Conservation (phyloP, 2,329 filamentous ascomycete genomes). For the Botrytis byssoidea region DNA sequence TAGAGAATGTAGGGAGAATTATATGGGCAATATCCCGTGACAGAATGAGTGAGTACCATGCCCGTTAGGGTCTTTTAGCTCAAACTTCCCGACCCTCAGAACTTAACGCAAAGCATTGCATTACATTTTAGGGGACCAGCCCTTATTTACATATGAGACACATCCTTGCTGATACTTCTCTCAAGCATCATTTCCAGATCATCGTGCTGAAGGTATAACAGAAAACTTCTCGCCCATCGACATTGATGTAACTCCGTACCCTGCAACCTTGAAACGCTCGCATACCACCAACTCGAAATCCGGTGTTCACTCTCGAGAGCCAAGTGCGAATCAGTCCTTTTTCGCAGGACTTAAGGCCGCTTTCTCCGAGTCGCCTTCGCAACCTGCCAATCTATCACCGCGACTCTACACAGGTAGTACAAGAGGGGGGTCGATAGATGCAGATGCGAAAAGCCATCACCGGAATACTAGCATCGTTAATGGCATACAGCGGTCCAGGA, state of each 20-base stretch:
- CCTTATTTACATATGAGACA: constrained; percentile 3
- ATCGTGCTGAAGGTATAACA: constrained; percentile 33
- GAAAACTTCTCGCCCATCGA: constrained; percentile 32
- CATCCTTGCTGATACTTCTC: constrained; percentile 32
- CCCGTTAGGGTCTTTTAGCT: constrained; percentile 11
- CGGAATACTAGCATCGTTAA: constrained; percentile 96
- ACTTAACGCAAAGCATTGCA: constrained; percentile 11
- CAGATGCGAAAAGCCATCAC: constrained; percentile 67
- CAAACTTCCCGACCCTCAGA: constrained; percentile 14
- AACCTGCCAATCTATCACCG: constrained; percentile 33
- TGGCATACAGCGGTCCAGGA: constrained; percentile 88
- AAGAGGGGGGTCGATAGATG: constrained; percentile 42
- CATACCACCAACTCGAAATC: constrained; percentile 30
- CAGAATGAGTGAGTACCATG: constrained; percentile 22
- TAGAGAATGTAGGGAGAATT: constrained; percentile 11
- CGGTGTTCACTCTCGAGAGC: constrained; percentile 30
- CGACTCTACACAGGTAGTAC: constrained; percentile 31
- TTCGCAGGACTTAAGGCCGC: constrained; percentile 26
- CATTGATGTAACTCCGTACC: constrained; percentile 32
- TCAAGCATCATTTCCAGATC: constrained; percentile 33
- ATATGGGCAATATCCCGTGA: constrained; percentile 14
- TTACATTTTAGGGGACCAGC: background rate
- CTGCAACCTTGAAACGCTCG: constrained; percentile 37
- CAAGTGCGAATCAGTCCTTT: constrained; percentile 27
- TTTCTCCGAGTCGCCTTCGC: constrained; percentile 31